phyloP scores from a whole-genome alignment of 495 filamentous ascomycete genomes.

The Aspergillus diversus region DNA sequence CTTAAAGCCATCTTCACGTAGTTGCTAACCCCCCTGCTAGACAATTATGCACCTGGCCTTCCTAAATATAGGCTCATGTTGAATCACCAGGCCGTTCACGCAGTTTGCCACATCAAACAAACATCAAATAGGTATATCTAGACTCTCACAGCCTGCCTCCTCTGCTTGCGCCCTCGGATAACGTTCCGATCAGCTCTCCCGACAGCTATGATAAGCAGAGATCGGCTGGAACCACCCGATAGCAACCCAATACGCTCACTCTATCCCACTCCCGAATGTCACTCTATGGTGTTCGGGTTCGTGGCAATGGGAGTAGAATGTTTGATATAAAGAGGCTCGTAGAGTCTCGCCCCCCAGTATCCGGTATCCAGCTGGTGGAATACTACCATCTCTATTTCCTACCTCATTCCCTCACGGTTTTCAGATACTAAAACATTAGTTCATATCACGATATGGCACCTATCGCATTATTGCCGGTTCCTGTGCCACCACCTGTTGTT shows the following conservation, averaged over 20 bases:
- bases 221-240: background rate
- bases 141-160: no score
- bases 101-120: no score
- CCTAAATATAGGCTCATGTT: no score
- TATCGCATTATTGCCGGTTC: background rate
- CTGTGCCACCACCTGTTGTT: conserved; percentile 16
- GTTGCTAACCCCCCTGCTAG: no score
- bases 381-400: background rate
- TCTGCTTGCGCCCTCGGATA: background rate
- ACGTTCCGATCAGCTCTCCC: background rate
- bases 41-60: no score
- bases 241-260: background rate
- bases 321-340: background rate
- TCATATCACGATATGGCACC: conserved; percentile 7
- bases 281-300: conserved; percentile 26
- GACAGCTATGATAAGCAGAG: background rate
- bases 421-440: background rate
- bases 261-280: background rate
- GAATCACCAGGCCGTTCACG: no score
- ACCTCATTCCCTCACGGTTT: background rate
- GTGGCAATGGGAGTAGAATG: conserved; percentile 46
- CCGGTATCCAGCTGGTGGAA: background rate
- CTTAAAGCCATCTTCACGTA: no score
- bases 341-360: background rate
- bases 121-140: no score